Percentiles rank a stretch among this genome's conserved stretches.
These are phyloP conservation scores for Colletotrichum tropicale DNA, from an alignment of 2,329 filamentous ascomycete species.

Conservation along the genomic window DNA sequence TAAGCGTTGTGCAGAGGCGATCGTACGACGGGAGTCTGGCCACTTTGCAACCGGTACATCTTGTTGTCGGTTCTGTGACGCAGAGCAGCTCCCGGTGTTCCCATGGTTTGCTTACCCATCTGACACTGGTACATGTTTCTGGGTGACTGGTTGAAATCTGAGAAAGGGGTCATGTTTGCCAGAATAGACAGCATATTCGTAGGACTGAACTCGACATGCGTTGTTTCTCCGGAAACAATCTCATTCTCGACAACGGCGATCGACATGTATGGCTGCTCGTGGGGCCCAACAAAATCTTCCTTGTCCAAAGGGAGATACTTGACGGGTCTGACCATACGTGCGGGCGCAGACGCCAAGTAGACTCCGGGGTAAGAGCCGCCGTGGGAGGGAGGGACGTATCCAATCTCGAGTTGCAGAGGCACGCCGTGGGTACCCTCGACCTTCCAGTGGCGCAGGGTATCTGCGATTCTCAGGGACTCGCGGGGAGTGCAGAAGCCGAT, in stretches of 20 bases:
- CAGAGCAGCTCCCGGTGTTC: slow-evolving; percentile 86
- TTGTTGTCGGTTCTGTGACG: slow-evolving; percentile 96
- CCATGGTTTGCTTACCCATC: slow-evolving; percentile 99
- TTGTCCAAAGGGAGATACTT: slow-evolving; percentile 89
- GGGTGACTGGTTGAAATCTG: slow-evolving; percentile 97
- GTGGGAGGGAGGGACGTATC: slow-evolving; percentile 84
- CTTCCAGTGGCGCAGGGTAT: slow-evolving; percentile 94
- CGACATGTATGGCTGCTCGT: slow-evolving; percentile 98
- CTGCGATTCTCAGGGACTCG: slow-evolving; percentile 80
- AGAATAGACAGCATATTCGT: slow-evolving; percentile 98
- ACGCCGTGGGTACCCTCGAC: slow-evolving; percentile 84
- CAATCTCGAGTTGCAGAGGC: slow-evolving; percentile 86
- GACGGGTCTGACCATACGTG: slow-evolving; percentile 88
- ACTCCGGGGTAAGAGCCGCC: slow-evolving; percentile 96
- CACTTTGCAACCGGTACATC: slow-evolving; percentile 90
- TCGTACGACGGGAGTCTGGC: slow-evolving; percentile 92
- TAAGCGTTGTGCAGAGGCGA: slow-evolving; percentile 95
- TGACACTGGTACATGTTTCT: slow-evolving; percentile 99
- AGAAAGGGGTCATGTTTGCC: slow-evolving; percentile 98
- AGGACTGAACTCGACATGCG: slow-evolving; percentile 91
- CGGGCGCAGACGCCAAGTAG: slow-evolving; percentile 87
- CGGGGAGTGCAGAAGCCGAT: slow-evolving; percentile 89
- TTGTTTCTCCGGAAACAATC: slow-evolving; percentile 85
- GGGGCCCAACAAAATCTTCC: slow-evolving; percentile 86
- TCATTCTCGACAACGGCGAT: slow-evolving; percentile 92